These are phyloP conservation scores for Tricholoma bakamatsutake DNA, from an alignment of 768 basidiomycete species.

Conservation along the genomic window DNA sequence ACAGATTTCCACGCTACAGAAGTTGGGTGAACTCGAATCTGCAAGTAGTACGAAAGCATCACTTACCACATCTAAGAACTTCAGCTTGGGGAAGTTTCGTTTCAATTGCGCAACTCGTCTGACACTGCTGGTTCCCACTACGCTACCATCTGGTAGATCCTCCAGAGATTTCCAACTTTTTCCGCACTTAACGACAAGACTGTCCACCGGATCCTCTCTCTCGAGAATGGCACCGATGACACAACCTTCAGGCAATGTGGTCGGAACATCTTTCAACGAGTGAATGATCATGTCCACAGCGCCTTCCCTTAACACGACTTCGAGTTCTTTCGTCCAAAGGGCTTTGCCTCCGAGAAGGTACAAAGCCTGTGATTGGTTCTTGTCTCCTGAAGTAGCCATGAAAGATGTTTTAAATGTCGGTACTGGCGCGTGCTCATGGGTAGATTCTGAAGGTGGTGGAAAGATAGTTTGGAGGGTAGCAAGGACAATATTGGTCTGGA, in stretches of 20 bases:
- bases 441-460: conserved; percentile 37
- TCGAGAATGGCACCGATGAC: conserved; percentile 79
- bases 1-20: conserved; percentile 80
- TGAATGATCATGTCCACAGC: conserved; percentile 91
- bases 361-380: conserved; percentile 81
- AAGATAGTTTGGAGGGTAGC: conserved; percentile 53
- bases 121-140: conserved; percentile 95
- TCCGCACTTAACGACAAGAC: conserved; percentile 79
- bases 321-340: conserved; percentile 96
- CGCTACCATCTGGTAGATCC: conserved; percentile 81
- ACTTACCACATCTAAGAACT: conserved; percentile 87
- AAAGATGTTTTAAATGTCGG: conserved; percentile 41
- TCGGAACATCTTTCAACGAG: conserved; percentile 90
- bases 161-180: conserved; percentile 60
- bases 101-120: conserved; percentile 87
- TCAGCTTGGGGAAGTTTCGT: conserved; percentile 66
- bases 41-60: background rate
- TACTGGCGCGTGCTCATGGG: conserved; percentile 12
- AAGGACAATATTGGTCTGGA: conserved; percentile 82
- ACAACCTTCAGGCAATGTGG: conserved; percentile 77
- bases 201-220: conserved; percentile 86
- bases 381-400: conserved; percentile 74
- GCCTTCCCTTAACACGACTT: conserved; percentile 68
- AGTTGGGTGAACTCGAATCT: background rate
- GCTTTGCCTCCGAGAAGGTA: conserved; percentile 90